Base-by-base conservation (phyloP, 2,329 filamentous ascomycete species). In the Ophiostoma pallidulum region DNA sequence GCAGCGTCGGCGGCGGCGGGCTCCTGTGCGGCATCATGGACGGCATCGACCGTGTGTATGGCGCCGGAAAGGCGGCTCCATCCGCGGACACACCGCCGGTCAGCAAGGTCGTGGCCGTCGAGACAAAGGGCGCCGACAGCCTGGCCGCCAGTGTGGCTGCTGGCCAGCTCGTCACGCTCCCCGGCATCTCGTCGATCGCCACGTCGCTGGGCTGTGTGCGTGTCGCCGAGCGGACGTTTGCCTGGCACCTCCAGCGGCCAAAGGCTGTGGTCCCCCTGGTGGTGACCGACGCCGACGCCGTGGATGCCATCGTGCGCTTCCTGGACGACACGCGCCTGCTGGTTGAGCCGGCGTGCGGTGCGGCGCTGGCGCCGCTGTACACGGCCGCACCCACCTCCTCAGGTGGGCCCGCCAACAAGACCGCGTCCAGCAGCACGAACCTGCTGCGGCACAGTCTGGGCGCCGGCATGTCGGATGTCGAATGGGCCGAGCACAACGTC, bases 341-440 rank as follows among this genome's bases (percentile, higher is more conserved):
- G 49, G 86, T 95, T 3, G 91, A 97, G 68, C 71, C 84, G 31
- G 81, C 89, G 0, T 96, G 91, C 62, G 89, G 90, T 1, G 88
- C 91, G 6, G 84, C 83, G 45, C 66, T 94, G 12, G 86, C 83
- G 1, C 62, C 78, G 3, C 80, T 73, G 50, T 88, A 87, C 58
- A 77, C 35, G 79, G 75, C 0, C 64, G 75, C 35, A n/a, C 28
- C 47, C 6, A 24, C 13, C 13, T 4, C 31, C 5, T 2, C 8
- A 14, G 22, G 28, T 19, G 16, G 4, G 14, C 2, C 22, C 9
- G 12, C n/a, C 2, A 10, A 13, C 18, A 44, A 35, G 12, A 28
- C 26, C 29, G 13, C n/a, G n/a, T n/a, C 6, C n/a, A 20, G 36
- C 10, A 8, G 24, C 19, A 32, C 10, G 28, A 47, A 41, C 5